phyloP scores from a whole-genome alignment of 2,329 filamentous ascomycete species.

The Coniochaeta ligniaria region DNA sequence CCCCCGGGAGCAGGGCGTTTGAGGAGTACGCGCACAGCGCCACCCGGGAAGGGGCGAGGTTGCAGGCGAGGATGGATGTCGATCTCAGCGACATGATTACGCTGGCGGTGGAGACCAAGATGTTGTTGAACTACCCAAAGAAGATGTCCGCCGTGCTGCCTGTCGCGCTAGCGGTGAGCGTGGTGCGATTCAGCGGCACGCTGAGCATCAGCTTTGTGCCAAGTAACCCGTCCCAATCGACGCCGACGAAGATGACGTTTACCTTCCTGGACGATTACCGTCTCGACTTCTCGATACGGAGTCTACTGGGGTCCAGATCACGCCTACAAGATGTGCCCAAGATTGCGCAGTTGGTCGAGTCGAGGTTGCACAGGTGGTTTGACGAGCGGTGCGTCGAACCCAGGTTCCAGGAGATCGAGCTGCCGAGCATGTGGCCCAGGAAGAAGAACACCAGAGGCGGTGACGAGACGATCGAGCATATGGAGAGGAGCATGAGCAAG shows the following conservation, averaged over 20 bases:
- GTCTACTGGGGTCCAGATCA: slow-evolving; percentile 71
- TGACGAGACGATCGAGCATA: slow-evolving; percentile 44
- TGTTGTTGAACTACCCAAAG: slow-evolving; percentile 91
- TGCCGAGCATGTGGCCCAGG: slow-evolving; percentile 76
- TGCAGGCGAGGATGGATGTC: slow-evolving; percentile 95
- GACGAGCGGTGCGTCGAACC: slow-evolving; percentile 82
- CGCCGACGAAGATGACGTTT: slow-evolving; percentile 85
- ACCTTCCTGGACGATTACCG: slow-evolving; percentile 88
- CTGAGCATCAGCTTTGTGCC: slow-evolving; percentile 91
- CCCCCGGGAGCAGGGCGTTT: slow-evolving; percentile 36
- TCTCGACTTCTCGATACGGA: slow-evolving; percentile 74
- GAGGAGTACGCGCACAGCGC: slow-evolving; percentile 37
- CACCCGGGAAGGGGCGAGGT: slow-evolving; percentile 58
- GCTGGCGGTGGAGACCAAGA: slow-evolving; percentile 85
- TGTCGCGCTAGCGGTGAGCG: slow-evolving; percentile 83
- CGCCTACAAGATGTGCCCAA: slow-evolving; percentile 81
- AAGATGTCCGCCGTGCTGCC: slow-evolving; percentile 82
- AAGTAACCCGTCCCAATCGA: slow-evolving; percentile 57
- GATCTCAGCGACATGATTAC: slow-evolving; percentile 96
- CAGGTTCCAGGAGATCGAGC: slow-evolving; percentile 77
- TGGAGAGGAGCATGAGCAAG: slow-evolving; percentile 42
- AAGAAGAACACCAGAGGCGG: slow-evolving; percentile 77
- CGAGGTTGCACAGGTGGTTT: slow-evolving; percentile 77
- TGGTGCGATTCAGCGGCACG: slow-evolving; percentile 91
- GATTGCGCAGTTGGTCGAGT: slow-evolving; percentile 77